Conservation (phyloP, 2,329 filamentous ascomycete species). For the Ophiostoma quercus region DNA sequence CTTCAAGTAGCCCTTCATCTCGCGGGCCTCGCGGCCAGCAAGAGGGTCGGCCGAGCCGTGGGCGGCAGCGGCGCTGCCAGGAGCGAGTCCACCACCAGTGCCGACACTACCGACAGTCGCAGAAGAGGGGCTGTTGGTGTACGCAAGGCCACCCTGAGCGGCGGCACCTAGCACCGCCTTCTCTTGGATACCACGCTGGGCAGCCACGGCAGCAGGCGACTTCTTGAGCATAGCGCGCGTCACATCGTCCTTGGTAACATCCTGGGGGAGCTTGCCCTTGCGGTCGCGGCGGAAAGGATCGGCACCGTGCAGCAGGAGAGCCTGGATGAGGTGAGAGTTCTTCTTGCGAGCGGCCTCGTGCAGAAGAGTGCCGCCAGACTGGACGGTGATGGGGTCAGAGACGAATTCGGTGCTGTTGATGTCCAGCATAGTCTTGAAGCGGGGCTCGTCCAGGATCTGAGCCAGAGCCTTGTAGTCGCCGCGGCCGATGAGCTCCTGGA, state of each 20-base stretch:
- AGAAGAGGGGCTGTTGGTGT: slow-evolving; percentile 2
- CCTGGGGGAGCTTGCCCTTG: slow-evolving; percentile 91
- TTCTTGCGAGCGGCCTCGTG: slow-evolving; percentile 88
- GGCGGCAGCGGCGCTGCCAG: background rate
- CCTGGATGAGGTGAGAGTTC: slow-evolving; percentile 81
- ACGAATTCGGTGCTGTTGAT: slow-evolving; percentile 88
- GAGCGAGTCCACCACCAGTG: slow-evolving; percentile 8
- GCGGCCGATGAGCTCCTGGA: slow-evolving; percentile 69
- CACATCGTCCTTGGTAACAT: slow-evolving; percentile 90
- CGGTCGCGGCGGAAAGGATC: slow-evolving; percentile 94
- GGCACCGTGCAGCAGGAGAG: slow-evolving; percentile 86
- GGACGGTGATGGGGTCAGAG: slow-evolving; percentile 69
- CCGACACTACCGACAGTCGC: background rate
- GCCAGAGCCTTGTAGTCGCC: slow-evolving; percentile 75
- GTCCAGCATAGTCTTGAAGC: slow-evolving; percentile 80
- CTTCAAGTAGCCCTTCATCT: slow-evolving; percentile 98
- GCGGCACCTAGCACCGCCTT: slow-evolving; percentile 85
- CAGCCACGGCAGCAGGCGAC: slow-evolving; percentile 88
- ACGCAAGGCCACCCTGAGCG: slow-evolving; percentile 44
- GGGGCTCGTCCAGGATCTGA: slow-evolving; percentile 73
- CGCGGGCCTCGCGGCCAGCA: slow-evolving; percentile 78
- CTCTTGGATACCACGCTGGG: slow-evolving; percentile 92
- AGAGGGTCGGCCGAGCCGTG: slow-evolving; percentile 43
- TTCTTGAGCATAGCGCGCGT: slow-evolving; percentile 86
- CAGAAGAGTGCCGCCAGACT: slow-evolving; percentile 83